Evolutionary conservation across 768 basidiomycete species (phyloP), one percentile per base, ranked within the genome.

Genomic region (Leucogyrophana mollusca): DNA sequence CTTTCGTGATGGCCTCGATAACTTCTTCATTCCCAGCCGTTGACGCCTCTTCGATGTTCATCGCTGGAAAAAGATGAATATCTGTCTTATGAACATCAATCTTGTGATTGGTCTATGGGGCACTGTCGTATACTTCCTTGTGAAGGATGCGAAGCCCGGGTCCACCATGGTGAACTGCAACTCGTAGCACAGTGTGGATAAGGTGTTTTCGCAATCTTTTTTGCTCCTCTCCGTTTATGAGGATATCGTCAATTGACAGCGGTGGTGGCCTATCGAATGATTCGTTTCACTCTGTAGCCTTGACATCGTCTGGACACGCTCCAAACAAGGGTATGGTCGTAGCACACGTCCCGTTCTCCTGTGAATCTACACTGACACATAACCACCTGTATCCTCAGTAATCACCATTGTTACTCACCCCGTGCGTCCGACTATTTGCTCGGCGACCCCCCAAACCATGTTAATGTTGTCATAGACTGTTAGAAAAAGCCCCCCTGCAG

Each of bases 401-500:
- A 22, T 25, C 16, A 38, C 9, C 10, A 20, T 21, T 20, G 41
- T 22, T 24, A 47, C 34, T n/a, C 27, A 69, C 64, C 52, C n/a
- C 7, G 48, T 60, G 6, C 58, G 56, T 1, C 67, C 68, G 8
- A 71, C 40, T 4, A 64, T 47, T 43, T 71, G 68, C 46, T 72
- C 67, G 0, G 65, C 58, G n/a, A 38, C 51, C 6, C 51, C 47
- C 23, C 57, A 52, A 2, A 59, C 34, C 40, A 68, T 49, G 41
- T 73, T 73, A 17, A 72, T 67, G 36, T 73, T 73, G 50, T 73
- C 69, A 44, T 72, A 72, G 9, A 64, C 56, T 16, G 35, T 32
- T 0, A 24, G 47, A 43, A 48, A 60, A 0, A 57, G 43, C 1
- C 55, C 53, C 0, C 49, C 54, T n/a, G 54, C 32, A 0, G 65